phyloP scores from a whole-genome alignment of 805 yeast species.

The Metschnikowia santaceciliae region DNA sequence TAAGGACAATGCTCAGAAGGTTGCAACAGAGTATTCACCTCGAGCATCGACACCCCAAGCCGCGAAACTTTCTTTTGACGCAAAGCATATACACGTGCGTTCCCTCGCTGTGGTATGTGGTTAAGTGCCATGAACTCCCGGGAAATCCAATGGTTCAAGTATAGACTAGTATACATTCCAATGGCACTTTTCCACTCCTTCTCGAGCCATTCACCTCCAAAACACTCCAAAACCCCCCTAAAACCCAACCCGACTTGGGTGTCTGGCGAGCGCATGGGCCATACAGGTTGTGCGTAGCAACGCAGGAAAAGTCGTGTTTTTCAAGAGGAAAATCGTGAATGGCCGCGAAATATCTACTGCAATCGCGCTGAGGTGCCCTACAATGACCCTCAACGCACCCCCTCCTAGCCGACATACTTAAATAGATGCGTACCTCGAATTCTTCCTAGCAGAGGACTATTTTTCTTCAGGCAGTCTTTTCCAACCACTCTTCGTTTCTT shows the following conservation, averaged over 20 bases:
- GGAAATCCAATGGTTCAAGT: too few relatives aligned
- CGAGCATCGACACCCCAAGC: neutral
- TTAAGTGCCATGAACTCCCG: too few relatives aligned
- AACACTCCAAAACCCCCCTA: too few relatives aligned
- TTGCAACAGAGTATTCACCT: too few relatives aligned
- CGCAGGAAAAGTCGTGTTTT: slow-evolving; percentile 5
- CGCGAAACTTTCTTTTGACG: neutral
- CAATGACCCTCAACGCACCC: neutral
- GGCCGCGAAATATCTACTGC: slow-evolving; percentile 3
- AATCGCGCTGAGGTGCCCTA: slow-evolving; percentile 1
- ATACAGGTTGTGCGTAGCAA: slow-evolving; percentile 1
- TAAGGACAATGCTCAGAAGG: too few relatives aligned
- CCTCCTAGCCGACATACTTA: slow-evolving; percentile 1
- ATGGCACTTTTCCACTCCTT: too few relatives aligned
- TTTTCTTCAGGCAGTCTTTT: neutral
- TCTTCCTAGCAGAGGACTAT: neutral
- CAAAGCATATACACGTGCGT: neutral
- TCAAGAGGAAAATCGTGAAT: neutral
- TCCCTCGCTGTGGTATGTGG: too few relatives aligned
- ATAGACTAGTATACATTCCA: too few relatives aligned
- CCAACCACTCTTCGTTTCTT: neutral
- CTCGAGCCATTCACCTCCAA: too few relatives aligned
- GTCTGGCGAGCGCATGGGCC: neutral
- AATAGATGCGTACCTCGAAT: neutral
- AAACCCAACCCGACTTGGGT: neutral